These are phyloP conservation scores for Teratosphaeria viscida DNA, from an alignment of 2,329 filamentous ascomycete genomes.

Conservation along the genomic window DNA sequence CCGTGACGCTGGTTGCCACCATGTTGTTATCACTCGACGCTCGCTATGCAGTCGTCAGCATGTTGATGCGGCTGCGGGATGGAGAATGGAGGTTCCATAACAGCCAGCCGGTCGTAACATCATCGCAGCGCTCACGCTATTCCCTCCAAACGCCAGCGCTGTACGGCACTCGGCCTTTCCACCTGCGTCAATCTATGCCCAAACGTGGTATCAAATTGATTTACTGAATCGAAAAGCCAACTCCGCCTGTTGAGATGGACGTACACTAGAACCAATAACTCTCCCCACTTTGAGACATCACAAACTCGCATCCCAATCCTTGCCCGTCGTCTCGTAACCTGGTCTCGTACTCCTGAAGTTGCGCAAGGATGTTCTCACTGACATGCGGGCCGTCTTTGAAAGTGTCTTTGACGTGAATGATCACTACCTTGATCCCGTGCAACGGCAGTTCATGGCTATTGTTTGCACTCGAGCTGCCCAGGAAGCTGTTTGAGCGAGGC, in stretches of 20 bases:
- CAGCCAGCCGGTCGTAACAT: neutral
- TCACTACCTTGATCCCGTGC: slow-evolving; percentile 64
- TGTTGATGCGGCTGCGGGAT: neutral
- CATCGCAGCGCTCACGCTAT: neutral
- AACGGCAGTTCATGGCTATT: slow-evolving; percentile 39
- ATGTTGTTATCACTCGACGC: neutral
- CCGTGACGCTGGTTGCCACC: neutral
- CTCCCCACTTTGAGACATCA: slow-evolving; percentile 58
- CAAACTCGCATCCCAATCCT: slow-evolving; percentile 68
- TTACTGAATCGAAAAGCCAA: neutral
- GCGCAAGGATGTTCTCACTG: slow-evolving; percentile 56
- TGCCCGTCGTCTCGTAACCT: slow-evolving; percentile 36
- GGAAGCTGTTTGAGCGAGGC: slow-evolving; percentile 8
- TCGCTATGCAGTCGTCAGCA: neutral
- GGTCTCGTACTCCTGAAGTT: slow-evolving; percentile 56
- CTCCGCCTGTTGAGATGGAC: neutral
- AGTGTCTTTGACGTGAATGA: slow-evolving; percentile 91
- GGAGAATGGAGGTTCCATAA: neutral
- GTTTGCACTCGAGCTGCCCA: neutral
- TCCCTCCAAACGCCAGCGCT: neutral
- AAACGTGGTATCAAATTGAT: neutral
- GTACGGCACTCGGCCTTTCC: neutral
- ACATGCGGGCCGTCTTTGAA: slow-evolving; percentile 59
- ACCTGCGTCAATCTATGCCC: neutral
- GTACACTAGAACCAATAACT: slow-evolving; percentile 38